phyloP scores from a whole-genome alignment of 2,329 filamentous ascomycete species.

The Xenosphaeropsis pyriputrescens region DNA sequence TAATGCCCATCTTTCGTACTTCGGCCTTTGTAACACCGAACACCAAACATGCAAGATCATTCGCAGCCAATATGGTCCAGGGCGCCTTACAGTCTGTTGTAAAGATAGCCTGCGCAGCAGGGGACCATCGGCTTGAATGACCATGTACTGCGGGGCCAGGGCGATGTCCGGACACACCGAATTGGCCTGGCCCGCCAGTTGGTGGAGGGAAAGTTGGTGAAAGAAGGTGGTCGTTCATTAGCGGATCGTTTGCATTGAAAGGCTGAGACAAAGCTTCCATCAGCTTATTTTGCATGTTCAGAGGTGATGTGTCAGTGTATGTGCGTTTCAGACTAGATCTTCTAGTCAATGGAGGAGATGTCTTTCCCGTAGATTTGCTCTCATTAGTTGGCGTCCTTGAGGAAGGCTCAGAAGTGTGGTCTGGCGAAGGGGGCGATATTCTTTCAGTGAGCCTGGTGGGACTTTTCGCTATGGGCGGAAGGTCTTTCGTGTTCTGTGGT shows the following conservation, averaged over 20 bases:
- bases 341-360: slow-evolving; percentile 39
- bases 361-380: slow-evolving; percentile 33
- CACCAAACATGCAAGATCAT: slow-evolving; percentile 91
- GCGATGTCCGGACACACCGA: slow-evolving; percentile 19
- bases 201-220: slow-evolving; percentile 29
- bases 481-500: slow-evolving; percentile 8
- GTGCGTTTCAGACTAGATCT: slow-evolving; percentile 69
- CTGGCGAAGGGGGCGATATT: no score
- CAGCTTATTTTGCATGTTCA: slow-evolving; percentile 67
- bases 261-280: slow-evolving; percentile 77
- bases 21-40: slow-evolving; percentile 98
- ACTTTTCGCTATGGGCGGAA: slow-evolving; percentile 8
- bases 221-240: slow-evolving; percentile 13
- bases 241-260: slow-evolving; percentile 22
- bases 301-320: slow-evolving; percentile 66
- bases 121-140: slow-evolving; percentile 80
- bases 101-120: slow-evolving; percentile 90
- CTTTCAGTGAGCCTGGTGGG: slow-evolving; percentile 4
- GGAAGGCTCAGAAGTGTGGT: slow-evolving; percentile 27
- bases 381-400: slow-evolving; percentile 41
- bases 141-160: slow-evolving; percentile 54
- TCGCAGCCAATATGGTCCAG: slow-evolving; percentile 93
- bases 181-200: slow-evolving; percentile 1
- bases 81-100: slow-evolving; percentile 83
- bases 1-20: slow-evolving; percentile 83